Evolutionary conservation across 192 early-diverging fungal genomes (phyloP).

Genomic region (Entophlyctis luteolus): DNA sequence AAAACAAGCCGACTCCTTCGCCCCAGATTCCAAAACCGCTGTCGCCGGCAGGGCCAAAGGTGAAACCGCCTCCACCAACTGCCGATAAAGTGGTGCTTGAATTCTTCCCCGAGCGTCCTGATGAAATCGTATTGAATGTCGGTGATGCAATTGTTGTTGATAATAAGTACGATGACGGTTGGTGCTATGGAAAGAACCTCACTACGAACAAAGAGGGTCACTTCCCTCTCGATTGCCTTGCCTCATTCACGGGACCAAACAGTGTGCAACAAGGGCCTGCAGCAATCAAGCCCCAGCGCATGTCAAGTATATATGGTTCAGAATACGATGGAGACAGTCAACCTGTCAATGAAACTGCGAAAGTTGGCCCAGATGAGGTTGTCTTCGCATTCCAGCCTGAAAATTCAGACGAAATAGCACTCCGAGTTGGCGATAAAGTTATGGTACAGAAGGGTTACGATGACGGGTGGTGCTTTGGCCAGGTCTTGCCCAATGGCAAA

Average conservation of each 20-base stretch:
- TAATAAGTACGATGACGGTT: slow-evolving; percentile 27
- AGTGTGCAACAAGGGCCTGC: too few species aligned
- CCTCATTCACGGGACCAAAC: background rate
- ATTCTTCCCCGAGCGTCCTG: background rate
- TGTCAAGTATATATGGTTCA: slow-evolving; percentile 3
- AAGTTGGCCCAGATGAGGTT: background rate
- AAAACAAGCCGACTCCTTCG: background rate
- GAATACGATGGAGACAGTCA: background rate
- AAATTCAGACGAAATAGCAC: background rate
- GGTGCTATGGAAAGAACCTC: slow-evolving; percentile 49
- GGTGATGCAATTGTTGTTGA: slow-evolving; percentile 6
- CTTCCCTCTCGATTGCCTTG: slow-evolving; percentile 52
- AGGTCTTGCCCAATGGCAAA: background rate
- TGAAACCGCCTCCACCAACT: background rate
- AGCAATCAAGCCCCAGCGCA: background rate
- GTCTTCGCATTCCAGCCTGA: slow-evolving; percentile 1
- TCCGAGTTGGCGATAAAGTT: slow-evolving; percentile 36
- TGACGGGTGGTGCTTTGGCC: background rate
- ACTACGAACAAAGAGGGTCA: slow-evolving; percentile 42
- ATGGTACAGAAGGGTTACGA: slow-evolving; percentile 43
- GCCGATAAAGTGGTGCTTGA: background rate
- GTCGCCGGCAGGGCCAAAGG: background rate
- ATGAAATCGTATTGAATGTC: slow-evolving; percentile 1
- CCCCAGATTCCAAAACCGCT: background rate
- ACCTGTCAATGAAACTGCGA: background rate